phyloP scores from a whole-genome alignment of 1,284 basidiomycete species.

The Fomitopsis palustris region DNA sequence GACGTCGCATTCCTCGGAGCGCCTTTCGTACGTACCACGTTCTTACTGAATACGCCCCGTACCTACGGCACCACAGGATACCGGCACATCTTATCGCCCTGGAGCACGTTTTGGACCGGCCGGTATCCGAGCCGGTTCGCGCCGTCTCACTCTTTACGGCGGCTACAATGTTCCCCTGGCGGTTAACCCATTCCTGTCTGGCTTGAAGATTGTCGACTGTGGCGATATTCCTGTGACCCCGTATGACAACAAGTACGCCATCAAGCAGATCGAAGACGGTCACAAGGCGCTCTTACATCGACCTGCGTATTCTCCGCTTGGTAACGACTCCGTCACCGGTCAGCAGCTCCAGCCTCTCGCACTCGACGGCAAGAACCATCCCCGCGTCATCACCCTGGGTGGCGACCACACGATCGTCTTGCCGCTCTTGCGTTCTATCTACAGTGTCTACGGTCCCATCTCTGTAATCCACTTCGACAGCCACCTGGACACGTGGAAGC shows the following conservation, averaged over 20 bases:
- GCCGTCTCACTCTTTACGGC: conserved; percentile 68
- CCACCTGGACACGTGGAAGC: conserved; percentile 73
- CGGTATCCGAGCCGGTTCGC: conserved; percentile 72
- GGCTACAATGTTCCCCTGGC: conserved; percentile 73
- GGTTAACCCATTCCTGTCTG: conserved; percentile 63
- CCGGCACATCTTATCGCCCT: conserved; percentile 71
- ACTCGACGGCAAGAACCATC: conserved; percentile 61
- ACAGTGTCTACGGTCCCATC: conserved; percentile 67
- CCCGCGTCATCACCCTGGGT: conserved; percentile 69
- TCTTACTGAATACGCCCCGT: conserved; percentile 1
- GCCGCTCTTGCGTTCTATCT: conserved; percentile 60
- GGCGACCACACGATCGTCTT: conserved; percentile 78
- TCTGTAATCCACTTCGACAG: conserved; percentile 81
- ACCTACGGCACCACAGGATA: conserved; percentile 44
- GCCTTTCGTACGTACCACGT: conserved; percentile 56
- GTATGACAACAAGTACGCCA: conserved; percentile 67
- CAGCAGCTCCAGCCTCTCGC: conserved; percentile 50
- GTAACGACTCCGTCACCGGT: conserved; percentile 57
- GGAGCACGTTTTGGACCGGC: conserved; percentile 78
- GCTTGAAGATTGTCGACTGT: conserved; percentile 68
- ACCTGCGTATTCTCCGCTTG: conserved; percentile 53
- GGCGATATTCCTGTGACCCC: conserved; percentile 61
- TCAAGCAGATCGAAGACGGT: conserved; percentile 69
- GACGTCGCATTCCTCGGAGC: conserved; percentile 80
- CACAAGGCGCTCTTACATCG: conserved; percentile 63